Evolutionary conservation across 1,284 basidiomycete species (phyloP).

Genomic region (Papiliotrema fonsecae): DNA sequence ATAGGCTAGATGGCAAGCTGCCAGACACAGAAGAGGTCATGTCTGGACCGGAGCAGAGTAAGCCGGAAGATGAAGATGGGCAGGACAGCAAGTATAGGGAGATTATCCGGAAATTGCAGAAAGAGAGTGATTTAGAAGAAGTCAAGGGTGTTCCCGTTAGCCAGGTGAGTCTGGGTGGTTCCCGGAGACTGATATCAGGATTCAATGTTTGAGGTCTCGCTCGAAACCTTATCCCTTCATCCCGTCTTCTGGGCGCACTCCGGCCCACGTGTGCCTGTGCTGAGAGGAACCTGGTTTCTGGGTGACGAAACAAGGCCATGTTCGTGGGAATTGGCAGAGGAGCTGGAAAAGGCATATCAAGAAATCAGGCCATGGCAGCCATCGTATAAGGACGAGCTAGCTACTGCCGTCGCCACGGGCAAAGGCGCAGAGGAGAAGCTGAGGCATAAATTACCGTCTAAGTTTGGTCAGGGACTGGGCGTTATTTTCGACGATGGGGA

Average conservation of each 20-base stretch:
- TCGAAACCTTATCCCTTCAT: slow-evolving; percentile 43
- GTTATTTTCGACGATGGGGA: slow-evolving; percentile 53
- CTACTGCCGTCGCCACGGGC: slow-evolving; percentile 50
- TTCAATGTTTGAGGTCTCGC: slow-evolving; percentile 47
- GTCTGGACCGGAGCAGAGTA: slow-evolving; percentile 24
- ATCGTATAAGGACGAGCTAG: slow-evolving; percentile 53
- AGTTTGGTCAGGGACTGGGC: slow-evolving; percentile 44
- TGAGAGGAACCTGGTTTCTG: slow-evolving; percentile 53
- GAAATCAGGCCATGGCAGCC: slow-evolving; percentile 48
- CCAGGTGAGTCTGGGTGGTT: slow-evolving; percentile 32
- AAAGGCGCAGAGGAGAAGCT: slow-evolving; percentile 54
- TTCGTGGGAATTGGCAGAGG: slow-evolving; percentile 50
- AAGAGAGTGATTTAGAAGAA: slow-evolving; percentile 33
- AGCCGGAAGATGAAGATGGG: slow-evolving; percentile 14
- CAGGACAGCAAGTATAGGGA: slow-evolving; percentile 25
- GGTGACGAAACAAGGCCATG: slow-evolving; percentile 50
- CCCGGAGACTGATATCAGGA: slow-evolving; percentile 32
- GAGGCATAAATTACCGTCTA: slow-evolving; percentile 47
- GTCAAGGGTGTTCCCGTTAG: slow-evolving; percentile 45
- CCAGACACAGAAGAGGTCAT: slow-evolving; percentile 9
- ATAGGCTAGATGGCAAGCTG: slow-evolving; percentile 4
- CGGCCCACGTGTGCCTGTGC: slow-evolving; percentile 50
- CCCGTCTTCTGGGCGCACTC: slow-evolving; percentile 55
- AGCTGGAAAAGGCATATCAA: slow-evolving; percentile 52
- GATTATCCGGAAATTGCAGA: slow-evolving; percentile 25